Percentiles rank a stretch among this genome's conserved stretches.
Conservation (phyloP, 2,329 filamentous ascomycete species). For the Colletotrichum tropicicola region DNA sequence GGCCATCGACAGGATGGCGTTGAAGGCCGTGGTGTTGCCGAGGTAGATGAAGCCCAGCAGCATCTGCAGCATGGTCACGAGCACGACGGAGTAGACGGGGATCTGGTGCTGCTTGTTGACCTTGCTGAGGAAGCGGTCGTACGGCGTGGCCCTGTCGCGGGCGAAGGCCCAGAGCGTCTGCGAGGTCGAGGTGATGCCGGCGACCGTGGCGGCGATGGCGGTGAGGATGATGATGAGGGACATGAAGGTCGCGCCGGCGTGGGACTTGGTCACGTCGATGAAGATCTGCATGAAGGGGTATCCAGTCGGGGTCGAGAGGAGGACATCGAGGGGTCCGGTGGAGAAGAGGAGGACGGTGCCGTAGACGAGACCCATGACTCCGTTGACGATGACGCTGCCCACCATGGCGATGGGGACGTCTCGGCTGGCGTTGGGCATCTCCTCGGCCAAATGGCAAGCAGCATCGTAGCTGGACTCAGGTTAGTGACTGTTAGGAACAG, state of each 20-base stretch:
- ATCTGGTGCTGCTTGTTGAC: constrained; percentile 43
- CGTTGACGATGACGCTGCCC: constrained; percentile 48
- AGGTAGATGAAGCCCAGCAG: constrained; percentile 48
- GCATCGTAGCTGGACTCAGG: constrained; percentile 40
- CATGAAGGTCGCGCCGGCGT: constrained; percentile 37
- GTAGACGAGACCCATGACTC: constrained; percentile 53
- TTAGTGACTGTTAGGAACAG: not conserved
- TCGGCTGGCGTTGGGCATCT: constrained; percentile 42
- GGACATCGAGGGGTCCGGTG: constrained; percentile 46
- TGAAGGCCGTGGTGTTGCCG: constrained; percentile 52
- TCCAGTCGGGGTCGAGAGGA: constrained; percentile 50
- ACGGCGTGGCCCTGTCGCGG: constrained; percentile 46
- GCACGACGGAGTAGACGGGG: constrained; percentile 39
- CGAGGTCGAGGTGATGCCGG: constrained; percentile 45
- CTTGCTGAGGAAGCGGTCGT: constrained; percentile 44
- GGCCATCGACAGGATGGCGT: constrained; percentile 49
- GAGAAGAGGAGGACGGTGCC: constrained; percentile 53
- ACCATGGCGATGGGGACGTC: constrained; percentile 45
- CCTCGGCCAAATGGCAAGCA: constrained; percentile 43
- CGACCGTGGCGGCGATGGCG: constrained; percentile 40
- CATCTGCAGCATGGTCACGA: constrained; percentile 38
- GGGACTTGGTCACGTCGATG: constrained; percentile 38
- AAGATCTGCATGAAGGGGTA: constrained; percentile 54
- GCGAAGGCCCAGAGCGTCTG: constrained; percentile 50
- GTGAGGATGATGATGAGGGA: constrained; percentile 38